Evolutionary conservation across 1,139 yeast genomes (phyloP).

Genomic region (Scheffersomyces lignicola): DNA sequence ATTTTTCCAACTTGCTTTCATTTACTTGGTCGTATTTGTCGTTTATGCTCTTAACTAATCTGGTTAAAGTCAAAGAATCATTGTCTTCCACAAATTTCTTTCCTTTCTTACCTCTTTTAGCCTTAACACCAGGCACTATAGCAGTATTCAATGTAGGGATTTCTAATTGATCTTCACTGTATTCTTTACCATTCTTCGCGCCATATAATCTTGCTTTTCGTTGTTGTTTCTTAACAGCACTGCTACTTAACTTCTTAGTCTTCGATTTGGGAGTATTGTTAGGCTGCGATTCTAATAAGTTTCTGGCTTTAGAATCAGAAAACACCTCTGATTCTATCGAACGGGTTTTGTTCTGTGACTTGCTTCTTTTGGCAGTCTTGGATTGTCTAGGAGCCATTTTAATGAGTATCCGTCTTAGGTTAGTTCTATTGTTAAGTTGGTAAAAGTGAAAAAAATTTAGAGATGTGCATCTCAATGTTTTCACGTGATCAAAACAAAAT

Average conservation of each 20-base stretch:
- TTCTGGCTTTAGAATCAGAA: slow-evolving; percentile 64
- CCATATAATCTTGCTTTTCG: slow-evolving; percentile 68
- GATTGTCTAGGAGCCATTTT: slow-evolving; percentile 59
- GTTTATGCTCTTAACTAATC: slow-evolving; percentile 78
- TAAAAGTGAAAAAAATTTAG: slow-evolving; percentile 2
- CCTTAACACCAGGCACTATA: slow-evolving; percentile 80
- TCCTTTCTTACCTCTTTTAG: slow-evolving; percentile 84
- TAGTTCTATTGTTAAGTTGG: not conserved
- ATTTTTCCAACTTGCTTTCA: slow-evolving; percentile 88
- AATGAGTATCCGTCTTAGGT: not conserved
- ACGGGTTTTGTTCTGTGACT: slow-evolving; percentile 53
- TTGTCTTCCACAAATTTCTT: slow-evolving; percentile 81
- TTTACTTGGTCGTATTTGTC: slow-evolving; percentile 79
- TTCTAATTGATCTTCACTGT: slow-evolving; percentile 74
- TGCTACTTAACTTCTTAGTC: slow-evolving; percentile 51
- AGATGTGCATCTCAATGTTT: slow-evolving; percentile 1
- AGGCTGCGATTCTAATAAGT: slow-evolving; percentile 61
- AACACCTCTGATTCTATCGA: slow-evolving; percentile 66
- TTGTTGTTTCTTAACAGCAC: slow-evolving; percentile 63
- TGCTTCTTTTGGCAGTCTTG: slow-evolving; percentile 56
- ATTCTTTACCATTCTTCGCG: slow-evolving; percentile 62
- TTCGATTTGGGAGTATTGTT: slow-evolving; percentile 62
- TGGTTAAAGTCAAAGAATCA: slow-evolving; percentile 60
- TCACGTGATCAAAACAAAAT: slow-evolving; percentile 2
- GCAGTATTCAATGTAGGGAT: slow-evolving; percentile 82